Base-by-base conservation (phyloP, 768 basidiomycete genomes). In the Infundibulicybe gibba region DNA sequence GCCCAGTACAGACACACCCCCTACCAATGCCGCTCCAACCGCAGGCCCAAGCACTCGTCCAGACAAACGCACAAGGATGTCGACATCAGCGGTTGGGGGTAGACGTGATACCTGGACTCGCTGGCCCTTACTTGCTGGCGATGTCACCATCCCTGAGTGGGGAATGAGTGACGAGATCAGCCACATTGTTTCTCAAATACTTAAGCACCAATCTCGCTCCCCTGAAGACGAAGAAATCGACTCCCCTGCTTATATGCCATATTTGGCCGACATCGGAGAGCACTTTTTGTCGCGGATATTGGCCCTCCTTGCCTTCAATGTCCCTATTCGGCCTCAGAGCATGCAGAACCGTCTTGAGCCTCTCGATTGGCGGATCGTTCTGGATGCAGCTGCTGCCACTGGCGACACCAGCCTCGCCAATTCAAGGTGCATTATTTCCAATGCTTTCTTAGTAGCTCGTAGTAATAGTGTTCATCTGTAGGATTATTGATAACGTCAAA, bases 131-230 rank as follows among this genome's bases (percentile, higher is more conserved):
- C 72, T 80, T 14, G 54, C 70, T 3, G 67, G 70, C 13, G 85
- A 90, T 54, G 74, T 87, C 13, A 68, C 73, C 17, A 66, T 77
- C 8, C 87, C 89, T 1, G 81, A 88, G 63, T 90, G 83, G 83
- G 64, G 65, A 8, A 64, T 91, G 16, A 73, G 81, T 40, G 88
- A 90, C 52, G 89, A 90, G 62, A 71, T 90, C 8, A 61, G 62
- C 16, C 59, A 70, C 2, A 55, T 89, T 25, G 72, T 73, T 5
- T 62, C 70, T 15, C 60, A 69, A 11, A 61, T 64, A 21, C 49
- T 73, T 35, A 68, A 53, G 39, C 51, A 50, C 14, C 56, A 56
- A 37, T 31, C 54, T 9, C 54, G 44, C 14, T 45, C 54, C 15
- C 37, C 32, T 33, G 25, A 3, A 35, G 20, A 48, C 14, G 16